Conservation (phyloP, 2,329 filamentous ascomycete species). For the Monilinia laxa region DNA sequence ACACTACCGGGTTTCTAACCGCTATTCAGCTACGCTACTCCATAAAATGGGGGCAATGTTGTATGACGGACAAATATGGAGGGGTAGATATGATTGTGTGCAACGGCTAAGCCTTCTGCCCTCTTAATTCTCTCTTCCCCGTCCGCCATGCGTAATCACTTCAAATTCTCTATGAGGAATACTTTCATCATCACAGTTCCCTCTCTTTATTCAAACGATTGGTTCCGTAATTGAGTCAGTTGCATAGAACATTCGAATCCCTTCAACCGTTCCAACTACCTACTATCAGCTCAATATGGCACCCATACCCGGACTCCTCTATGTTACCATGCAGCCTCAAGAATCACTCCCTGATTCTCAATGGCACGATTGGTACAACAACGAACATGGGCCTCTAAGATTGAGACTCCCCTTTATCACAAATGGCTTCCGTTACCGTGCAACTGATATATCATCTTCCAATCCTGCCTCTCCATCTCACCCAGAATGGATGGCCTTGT, state of each 20-base stretch:
- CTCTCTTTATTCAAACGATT: background rate
- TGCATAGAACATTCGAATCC: background rate
- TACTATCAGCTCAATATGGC: slow-evolving; percentile 16
- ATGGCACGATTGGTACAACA: slow-evolving; percentile 94
- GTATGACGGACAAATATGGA: slow-evolving; percentile 10
- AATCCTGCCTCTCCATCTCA: slow-evolving; percentile 38
- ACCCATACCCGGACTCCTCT: slow-evolving; percentile 64
- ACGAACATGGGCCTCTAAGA: slow-evolving; percentile 82
- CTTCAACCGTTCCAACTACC: background rate
- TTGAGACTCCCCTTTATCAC: slow-evolving; percentile 71
- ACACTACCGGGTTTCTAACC: slow-evolving; percentile 10
- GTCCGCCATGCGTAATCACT: background rate
- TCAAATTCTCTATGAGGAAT: background rate
- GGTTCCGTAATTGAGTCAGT: background rate
- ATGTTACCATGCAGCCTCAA: slow-evolving; percentile 82
- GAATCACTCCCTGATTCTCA: slow-evolving; percentile 58
- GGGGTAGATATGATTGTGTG: slow-evolving; percentile 11
- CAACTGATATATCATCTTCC: slow-evolving; percentile 52
- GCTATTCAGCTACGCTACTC: background rate
- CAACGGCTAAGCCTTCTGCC: slow-evolving; percentile 24
- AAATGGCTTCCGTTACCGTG: slow-evolving; percentile 78
- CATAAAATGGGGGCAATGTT: slow-evolving; percentile 11
- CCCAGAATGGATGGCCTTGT: slow-evolving; percentile 75
- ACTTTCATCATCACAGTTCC: background rate
- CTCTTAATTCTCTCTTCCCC: background rate